Percentiles rank a stretch among this genome's conserved stretches.
Evolutionary conservation across 805 yeast species (phyloP).

Genomic region (Ogataea philodendri): DNA sequence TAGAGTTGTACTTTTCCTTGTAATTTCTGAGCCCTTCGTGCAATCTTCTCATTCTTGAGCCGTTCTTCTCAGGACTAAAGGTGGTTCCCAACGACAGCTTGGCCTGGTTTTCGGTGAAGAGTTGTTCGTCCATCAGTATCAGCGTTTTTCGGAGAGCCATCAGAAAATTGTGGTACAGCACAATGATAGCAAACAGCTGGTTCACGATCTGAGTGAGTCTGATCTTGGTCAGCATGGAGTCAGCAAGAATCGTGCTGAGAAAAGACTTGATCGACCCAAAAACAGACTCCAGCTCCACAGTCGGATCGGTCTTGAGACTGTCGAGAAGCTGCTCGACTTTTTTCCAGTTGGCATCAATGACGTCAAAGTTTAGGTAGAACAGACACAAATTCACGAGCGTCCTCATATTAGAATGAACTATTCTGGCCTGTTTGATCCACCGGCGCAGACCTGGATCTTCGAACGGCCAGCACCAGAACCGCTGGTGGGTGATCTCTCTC

Average conservation of each 20-base stretch:
- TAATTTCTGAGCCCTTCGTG: constrained; percentile 42
- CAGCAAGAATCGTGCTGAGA: constrained; percentile 61
- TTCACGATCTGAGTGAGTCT: constrained; percentile 47
- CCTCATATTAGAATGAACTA: constrained; percentile 56
- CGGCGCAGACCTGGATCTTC: constrained; percentile 42
- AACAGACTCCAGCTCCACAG: constrained; percentile 40
- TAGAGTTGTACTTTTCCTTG: constrained; percentile 43
- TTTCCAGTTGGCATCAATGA: constrained; percentile 55
- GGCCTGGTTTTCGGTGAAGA: constrained; percentile 40
- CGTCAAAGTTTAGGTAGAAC: constrained; percentile 54
- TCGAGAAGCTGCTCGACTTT: constrained; percentile 35
- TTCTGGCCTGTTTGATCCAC: constrained; percentile 55
- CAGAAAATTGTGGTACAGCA: constrained; percentile 48
- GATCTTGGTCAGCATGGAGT: constrained; percentile 63
- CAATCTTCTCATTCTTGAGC: constrained; percentile 41
- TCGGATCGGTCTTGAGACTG: constrained; percentile 18
- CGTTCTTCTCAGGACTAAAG: constrained; percentile 41
- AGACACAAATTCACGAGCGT: constrained; percentile 54
- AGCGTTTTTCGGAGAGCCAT: constrained; percentile 54
- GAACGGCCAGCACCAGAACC: constrained; percentile 62
- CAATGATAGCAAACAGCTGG: constrained; percentile 44
- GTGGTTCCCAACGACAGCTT: constrained; percentile 37
- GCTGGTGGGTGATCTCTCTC: constrained; percentile 62
- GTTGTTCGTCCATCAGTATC: constrained; percentile 46
- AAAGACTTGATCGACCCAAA: constrained; percentile 50